Evolutionary conservation across 352 stramenopile species (phyloP).

Genomic region (Globisporangium takayamanum): DNA sequence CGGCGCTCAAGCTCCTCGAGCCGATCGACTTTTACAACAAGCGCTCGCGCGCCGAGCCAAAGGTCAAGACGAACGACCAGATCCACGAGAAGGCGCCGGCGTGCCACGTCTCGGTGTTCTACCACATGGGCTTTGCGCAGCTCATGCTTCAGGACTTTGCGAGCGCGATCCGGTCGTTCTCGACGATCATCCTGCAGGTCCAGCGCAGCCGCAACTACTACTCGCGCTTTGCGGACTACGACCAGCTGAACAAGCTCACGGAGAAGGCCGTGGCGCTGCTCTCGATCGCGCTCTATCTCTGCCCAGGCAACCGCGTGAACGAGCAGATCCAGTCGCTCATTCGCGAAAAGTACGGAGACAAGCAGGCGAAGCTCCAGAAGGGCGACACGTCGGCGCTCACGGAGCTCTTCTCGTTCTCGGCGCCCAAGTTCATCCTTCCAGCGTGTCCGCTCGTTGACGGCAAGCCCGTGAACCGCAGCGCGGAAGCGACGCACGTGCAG

Average conservation of each 20-base stretch:
- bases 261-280: slow-evolving; percentile 94
- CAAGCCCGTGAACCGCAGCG: slow-evolving; percentile 42
- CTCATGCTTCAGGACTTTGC: slow-evolving; percentile 97
- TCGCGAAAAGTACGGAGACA: slow-evolving; percentile 93
- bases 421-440: slow-evolving; percentile 94
- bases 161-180: slow-evolving; percentile 87
- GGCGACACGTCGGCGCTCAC: slow-evolving; percentile 73
- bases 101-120: slow-evolving; percentile 93
- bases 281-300: slow-evolving; percentile 87
- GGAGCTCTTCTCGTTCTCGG: slow-evolving; percentile 90
- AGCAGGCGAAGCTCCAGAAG: slow-evolving; percentile 83
- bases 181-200: slow-evolving; percentile 86
- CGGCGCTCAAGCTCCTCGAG: slow-evolving; percentile 88
- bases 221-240: slow-evolving; percentile 87
- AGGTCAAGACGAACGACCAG: slow-evolving; percentile 54
- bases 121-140: slow-evolving; percentile 96
- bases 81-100: slow-evolving; percentile 89
- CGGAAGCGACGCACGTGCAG: slow-evolving; percentile 68
- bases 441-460: slow-evolving; percentile 55
- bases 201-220: slow-evolving; percentile 89
- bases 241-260: slow-evolving; percentile 94
- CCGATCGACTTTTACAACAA: slow-evolving; percentile 89
- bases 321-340: slow-evolving; percentile 85
- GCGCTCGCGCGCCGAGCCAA: slow-evolving; percentile 29
- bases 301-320: slow-evolving; percentile 78